Percentiles rank a stretch among this genome's conserved stretches.
Conservation (phyloP, 1,284 basidiomycete genomes). For the Ustanciosporium gigantosporum region DNA sequence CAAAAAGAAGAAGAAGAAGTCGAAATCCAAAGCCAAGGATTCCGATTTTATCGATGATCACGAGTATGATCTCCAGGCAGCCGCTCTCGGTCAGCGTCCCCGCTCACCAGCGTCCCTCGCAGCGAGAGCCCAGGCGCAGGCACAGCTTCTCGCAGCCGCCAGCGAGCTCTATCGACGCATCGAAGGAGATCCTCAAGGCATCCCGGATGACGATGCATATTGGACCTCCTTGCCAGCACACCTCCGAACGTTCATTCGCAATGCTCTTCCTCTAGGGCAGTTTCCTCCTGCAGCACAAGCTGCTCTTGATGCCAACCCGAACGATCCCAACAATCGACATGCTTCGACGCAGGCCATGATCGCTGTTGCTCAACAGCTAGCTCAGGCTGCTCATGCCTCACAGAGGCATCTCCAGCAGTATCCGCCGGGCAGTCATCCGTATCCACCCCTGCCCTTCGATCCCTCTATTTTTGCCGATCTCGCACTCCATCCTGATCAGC, state of each 20-base stretch:
- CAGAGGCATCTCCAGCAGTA: constrained; percentile 52
- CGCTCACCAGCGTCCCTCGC: constrained; percentile 38
- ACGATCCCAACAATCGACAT: constrained; percentile 49
- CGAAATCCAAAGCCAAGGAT: constrained; percentile 47
- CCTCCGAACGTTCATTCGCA: constrained; percentile 67
- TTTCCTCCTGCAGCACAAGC: constrained; percentile 45
- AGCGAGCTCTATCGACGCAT: constrained; percentile 59
- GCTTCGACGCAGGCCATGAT: constrained; percentile 60
- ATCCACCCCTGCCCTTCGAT: constrained; percentile 53
- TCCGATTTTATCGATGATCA: constrained; percentile 33
- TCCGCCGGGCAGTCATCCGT: constrained; percentile 45
- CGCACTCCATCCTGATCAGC: constrained; percentile 46
- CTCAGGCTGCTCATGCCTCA: constrained; percentile 57
- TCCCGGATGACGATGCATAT: constrained; percentile 66
- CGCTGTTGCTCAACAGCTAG: constrained; percentile 60
- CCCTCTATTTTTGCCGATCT: constrained; percentile 57
- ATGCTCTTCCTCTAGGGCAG: constrained; percentile 65
- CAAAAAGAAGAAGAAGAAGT: constrained; percentile 57
- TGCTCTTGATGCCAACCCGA: constrained; percentile 38
- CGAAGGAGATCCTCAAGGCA: constrained; percentile 56
- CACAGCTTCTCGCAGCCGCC: constrained; percentile 56
- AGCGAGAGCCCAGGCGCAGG: constrained; percentile 55
- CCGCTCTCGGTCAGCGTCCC: constrained; percentile 28
- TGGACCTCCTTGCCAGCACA: constrained; percentile 68
- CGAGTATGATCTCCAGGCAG: constrained; percentile 30